Evolutionary conservation across 805 yeast genomes (phyloP).

Genomic region (Teunomyces gatunensis): DNA sequence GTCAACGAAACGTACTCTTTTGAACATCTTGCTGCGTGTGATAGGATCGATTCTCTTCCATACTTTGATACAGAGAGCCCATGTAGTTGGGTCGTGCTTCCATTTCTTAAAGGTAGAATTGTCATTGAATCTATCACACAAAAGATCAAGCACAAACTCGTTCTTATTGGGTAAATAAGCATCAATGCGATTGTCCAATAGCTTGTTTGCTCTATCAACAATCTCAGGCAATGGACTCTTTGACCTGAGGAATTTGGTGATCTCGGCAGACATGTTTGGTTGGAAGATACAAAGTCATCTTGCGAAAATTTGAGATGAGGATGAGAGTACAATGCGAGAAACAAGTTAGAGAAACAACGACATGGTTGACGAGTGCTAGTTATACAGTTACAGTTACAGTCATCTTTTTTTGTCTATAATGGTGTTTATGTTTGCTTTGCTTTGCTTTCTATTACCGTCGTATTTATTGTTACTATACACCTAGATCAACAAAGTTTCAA

Average conservation of each 20-base stretch:
- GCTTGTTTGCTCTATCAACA: slow-evolving; percentile 26
- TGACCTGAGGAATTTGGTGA: slow-evolving; percentile 58
- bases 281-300: background rate
- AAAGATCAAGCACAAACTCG: slow-evolving; percentile 54
- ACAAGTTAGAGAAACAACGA: background rate
- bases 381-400: too few species aligned
- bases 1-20: slow-evolving; percentile 27
- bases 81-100: slow-evolving; percentile 41
- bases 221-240: slow-evolving; percentile 48
- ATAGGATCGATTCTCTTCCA: slow-evolving; percentile 26
- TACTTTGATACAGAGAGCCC: slow-evolving; percentile 48
- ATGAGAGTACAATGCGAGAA: background rate
- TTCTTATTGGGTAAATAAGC: slow-evolving; percentile 56
- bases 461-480: slow-evolving; percentile 4
- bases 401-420: background rate
- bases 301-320: slow-evolving; percentile 5
- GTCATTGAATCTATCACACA: slow-evolving; percentile 61
- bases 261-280: slow-evolving; percentile 31
- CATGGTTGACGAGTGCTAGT: too few species aligned
- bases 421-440: background rate
- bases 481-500: slow-evolving; percentile 93
- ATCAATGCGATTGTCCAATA: slow-evolving; percentile 29
- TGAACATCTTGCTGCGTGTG: slow-evolving; percentile 39
- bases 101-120: slow-evolving; percentile 39
- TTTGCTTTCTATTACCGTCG: background rate